Conservation (phyloP, 2,329 filamentous ascomycete species). For the Thelonectria blattea region DNA sequence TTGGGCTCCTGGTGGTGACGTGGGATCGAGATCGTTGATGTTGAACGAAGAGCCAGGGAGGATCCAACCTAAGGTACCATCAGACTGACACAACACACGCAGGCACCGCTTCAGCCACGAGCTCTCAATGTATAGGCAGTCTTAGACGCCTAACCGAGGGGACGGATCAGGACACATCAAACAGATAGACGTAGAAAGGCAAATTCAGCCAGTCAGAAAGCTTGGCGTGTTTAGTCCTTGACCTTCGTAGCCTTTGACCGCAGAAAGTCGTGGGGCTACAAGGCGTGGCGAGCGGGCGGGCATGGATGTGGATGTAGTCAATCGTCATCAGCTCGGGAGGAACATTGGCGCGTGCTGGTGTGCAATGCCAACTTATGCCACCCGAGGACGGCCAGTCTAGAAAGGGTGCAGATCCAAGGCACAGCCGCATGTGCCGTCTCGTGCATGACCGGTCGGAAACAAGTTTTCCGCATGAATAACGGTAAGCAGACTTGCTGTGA, state of each 20-base stretch:
- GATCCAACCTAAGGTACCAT: not conserved
- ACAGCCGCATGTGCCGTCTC: not conserved
- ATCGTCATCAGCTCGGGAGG: not conserved
- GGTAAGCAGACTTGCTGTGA: not conserved
- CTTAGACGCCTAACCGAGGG: slow-evolving; percentile 1
- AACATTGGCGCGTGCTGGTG: not conserved
- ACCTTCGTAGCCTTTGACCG: not conserved
- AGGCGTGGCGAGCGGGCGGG: not conserved
- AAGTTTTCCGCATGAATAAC: not conserved
- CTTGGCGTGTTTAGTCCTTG: not conserved
- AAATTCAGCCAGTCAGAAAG: slow-evolving; percentile 1
- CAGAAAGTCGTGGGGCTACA: not conserved
- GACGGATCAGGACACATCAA: not conserved
- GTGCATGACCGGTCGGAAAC: not conserved
- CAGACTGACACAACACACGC: slow-evolving; percentile 5
- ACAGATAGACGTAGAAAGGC: slow-evolving; percentile 2
- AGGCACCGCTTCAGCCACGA: not conserved
- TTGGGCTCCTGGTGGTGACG: not conserved
- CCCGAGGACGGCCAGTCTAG: not conserved
- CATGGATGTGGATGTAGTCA: slow-evolving; percentile 5
- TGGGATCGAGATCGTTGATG: slow-evolving; percentile 15
- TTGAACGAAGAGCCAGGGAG: not conserved
- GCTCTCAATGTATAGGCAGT: slow-evolving; percentile 6
- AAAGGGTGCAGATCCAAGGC: slow-evolving; percentile 9
- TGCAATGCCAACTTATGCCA: slow-evolving; percentile 1